A percentile compares a stretch with the other conserved stretches of the same genome.
Conservation (phyloP, 805 yeast genomes). For the Myxozyma neglecta region DNA sequence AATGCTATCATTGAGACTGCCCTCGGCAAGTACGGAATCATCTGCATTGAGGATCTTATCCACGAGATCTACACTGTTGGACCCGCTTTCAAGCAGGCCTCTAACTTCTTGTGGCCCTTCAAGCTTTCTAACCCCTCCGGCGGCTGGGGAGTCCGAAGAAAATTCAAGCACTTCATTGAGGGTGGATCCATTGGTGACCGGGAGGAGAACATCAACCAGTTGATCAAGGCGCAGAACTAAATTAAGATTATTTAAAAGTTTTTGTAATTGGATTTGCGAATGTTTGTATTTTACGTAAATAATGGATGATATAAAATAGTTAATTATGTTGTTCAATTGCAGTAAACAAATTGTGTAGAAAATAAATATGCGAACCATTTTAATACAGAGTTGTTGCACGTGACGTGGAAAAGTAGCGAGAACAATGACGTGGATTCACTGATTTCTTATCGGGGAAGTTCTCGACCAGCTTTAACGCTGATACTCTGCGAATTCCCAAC, state of each 20-base stretch:
- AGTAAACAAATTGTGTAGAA: too few species aligned
- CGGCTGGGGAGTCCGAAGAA: conserved; percentile 78
- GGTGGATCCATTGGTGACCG: conserved; percentile 86
- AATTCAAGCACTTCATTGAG: conserved; percentile 81
- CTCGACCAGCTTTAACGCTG: too few species aligned
- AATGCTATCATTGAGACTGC: conserved; percentile 68
- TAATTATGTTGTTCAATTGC: background rate
- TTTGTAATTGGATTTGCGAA: background rate
- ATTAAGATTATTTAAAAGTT: background rate
- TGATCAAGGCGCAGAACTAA: conserved; percentile 45
- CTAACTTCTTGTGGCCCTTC: conserved; percentile 86
- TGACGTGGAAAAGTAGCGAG: too few species aligned
- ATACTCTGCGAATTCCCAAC: too few species aligned
- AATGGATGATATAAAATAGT: background rate
- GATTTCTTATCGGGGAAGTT: too few species aligned
- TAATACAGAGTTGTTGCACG: too few species aligned
- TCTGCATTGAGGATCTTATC: conserved; percentile 72
- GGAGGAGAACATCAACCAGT: conserved; percentile 73
- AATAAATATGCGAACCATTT: too few species aligned
- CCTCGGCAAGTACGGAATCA: conserved; percentile 74
- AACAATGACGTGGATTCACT: too few species aligned
- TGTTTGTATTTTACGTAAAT: background rate
- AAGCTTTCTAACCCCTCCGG: conserved; percentile 78
- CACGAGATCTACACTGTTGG: conserved; percentile 83
- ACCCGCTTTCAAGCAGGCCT: conserved; percentile 81